phyloP scores from a whole-genome alignment of 208 protist genomes.

The Tetramitus jugosus region DNA sequence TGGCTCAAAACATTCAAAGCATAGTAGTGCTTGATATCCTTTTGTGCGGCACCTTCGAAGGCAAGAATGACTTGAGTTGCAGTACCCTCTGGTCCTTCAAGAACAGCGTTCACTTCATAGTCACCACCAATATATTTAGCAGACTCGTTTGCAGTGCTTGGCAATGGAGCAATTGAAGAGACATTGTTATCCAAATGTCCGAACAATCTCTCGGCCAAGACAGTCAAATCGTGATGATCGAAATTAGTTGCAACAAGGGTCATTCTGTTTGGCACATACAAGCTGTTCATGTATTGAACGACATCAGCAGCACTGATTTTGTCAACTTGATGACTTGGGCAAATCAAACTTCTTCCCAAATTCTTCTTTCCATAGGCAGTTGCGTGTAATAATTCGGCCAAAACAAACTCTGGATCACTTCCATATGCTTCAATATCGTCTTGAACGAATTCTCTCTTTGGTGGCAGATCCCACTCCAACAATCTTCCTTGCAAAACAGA shows the following conservation, averaged over 20 bases:
- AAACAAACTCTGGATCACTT: not conserved
- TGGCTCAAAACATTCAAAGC: not conserved
- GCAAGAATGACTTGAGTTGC: not conserved
- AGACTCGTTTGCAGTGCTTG: not conserved
- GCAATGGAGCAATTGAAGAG: not conserved
- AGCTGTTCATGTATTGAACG: not conserved
- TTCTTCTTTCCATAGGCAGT: not conserved
- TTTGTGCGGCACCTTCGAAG: not conserved
- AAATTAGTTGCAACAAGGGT: slow-evolving; percentile 7
- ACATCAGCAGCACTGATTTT: not conserved
- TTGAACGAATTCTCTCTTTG: slow-evolving; percentile 13
- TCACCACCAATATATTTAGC: not conserved
- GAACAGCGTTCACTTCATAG: not conserved
- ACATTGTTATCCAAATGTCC: not conserved
- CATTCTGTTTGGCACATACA: not conserved
- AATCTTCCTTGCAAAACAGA: not conserved
- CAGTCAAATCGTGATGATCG: not conserved
- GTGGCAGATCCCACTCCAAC: not conserved
- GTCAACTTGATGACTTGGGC: not conserved
- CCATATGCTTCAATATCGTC: not conserved
- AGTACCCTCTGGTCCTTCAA: not conserved
- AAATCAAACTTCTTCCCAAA: not conserved
- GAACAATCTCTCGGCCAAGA: not conserved
- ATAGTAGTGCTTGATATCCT: not conserved
- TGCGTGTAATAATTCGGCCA: slow-evolving; percentile 1